These are phyloP conservation scores for Scytalidium lignicola DNA, from an alignment of 2,329 filamentous ascomycete species.

Conservation along the genomic window DNA sequence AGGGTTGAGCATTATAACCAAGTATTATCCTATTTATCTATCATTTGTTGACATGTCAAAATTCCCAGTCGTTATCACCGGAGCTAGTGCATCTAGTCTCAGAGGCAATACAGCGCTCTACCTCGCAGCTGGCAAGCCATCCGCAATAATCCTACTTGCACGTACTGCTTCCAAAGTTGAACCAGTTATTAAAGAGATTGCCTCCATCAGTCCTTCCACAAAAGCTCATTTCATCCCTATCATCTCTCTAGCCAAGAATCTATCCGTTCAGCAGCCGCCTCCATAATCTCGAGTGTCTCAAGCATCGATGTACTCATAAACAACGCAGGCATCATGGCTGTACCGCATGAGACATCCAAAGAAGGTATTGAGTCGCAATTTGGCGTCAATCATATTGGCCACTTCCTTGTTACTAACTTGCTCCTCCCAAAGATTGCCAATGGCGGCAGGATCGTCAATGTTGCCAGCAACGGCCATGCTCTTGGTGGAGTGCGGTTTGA, in stretches of 20 bases:
- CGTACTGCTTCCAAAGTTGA: slow-evolving; percentile 11
- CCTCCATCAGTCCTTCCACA: slow-evolving; percentile 1
- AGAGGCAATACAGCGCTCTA: slow-evolving; percentile 14
- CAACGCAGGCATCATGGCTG: slow-evolving; percentile 20
- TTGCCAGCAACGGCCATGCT: slow-evolving; percentile 40
- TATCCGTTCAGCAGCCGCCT: slow-evolving; percentile 32
- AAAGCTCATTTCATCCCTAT: slow-evolving; percentile 8
- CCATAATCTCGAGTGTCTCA: slow-evolving; percentile 27
- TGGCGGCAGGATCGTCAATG: slow-evolving; percentile 31
- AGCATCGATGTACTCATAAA: slow-evolving; percentile 14
- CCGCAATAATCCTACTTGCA: slow-evolving; percentile 12
- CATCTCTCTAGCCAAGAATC: slow-evolving; percentile 34
- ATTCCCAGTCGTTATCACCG: slow-evolving; percentile 13
- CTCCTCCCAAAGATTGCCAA: slow-evolving; percentile 32
- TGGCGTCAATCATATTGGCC: slow-evolving; percentile 46
- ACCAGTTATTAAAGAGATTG: slow-evolving; percentile 12
- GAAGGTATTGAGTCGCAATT: slow-evolving; percentile 49
- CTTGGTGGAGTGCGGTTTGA: slow-evolving; percentile 35
- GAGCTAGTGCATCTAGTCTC: slow-evolving; percentile 10
- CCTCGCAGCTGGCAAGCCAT: slow-evolving; percentile 17
- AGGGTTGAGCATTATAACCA: too few relatives aligned
- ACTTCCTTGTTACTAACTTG: slow-evolving; percentile 49
- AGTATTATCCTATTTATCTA: too few relatives aligned
- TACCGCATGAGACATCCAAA: slow-evolving; percentile 16
- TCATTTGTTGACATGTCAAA: neutral